Conservation (phyloP, 768 basidiomycete genomes). For the Pleurotus salmoneostramineus region DNA sequence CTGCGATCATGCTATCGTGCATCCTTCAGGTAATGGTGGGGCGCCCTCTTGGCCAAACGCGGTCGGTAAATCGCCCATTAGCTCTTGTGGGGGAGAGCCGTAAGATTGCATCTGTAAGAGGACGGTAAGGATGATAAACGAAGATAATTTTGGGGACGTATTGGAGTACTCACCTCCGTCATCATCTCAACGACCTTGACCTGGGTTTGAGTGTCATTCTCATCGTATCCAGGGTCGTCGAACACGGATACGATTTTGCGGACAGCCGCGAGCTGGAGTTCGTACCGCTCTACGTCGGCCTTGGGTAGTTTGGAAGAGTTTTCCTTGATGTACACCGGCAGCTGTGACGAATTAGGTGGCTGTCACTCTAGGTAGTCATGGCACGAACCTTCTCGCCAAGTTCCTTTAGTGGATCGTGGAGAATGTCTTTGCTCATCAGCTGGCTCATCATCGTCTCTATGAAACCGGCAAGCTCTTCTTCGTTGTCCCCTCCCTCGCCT, state of each 20-base stretch:
- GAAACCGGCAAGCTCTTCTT: slow-evolving; percentile 57
- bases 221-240: slow-evolving; percentile 54
- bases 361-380: background rate
- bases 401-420: slow-evolving; percentile 88
- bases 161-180: slow-evolving; percentile 51
- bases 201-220: slow-evolving; percentile 43
- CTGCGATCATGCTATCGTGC: slow-evolving; percentile 19
- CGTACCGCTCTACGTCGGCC: slow-evolving; percentile 62
- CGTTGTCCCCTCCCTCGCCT: slow-evolving; percentile 29
- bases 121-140: background rate
- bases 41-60: slow-evolving; percentile 59
- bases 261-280: slow-evolving; percentile 55
- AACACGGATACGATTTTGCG: slow-evolving; percentile 60
- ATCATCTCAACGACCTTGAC: slow-evolving; percentile 63
- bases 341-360: slow-evolving; percentile 35
- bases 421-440: slow-evolving; percentile 75
- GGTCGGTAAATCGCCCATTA: slow-evolving; percentile 81
- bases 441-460: slow-evolving; percentile 81
- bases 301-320: slow-evolving; percentile 48
- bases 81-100: slow-evolving; percentile 74
- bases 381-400: slow-evolving; percentile 58
- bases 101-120: slow-evolving; percentile 67
- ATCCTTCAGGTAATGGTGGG: slow-evolving; percentile 18
- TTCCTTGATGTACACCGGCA: slow-evolving; percentile 68
- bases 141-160: background rate